Evolutionary conservation across 148 eudicot species (phyloP), one percentile per base, ranked within the genome.

Genomic region (Silene latifolia): DNA sequence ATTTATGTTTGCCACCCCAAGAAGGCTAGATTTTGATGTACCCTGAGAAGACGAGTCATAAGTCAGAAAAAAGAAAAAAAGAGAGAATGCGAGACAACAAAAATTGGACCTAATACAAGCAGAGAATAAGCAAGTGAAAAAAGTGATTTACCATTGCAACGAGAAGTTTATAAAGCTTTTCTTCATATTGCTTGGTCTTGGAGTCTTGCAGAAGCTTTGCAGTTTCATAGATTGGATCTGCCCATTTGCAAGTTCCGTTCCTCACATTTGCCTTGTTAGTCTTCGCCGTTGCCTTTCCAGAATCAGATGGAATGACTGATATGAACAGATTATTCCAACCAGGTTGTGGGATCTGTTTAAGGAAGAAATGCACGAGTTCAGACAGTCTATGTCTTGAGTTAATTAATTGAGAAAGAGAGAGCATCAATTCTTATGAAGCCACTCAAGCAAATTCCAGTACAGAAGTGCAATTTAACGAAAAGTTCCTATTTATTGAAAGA

Each of bases 261-360:
- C 98, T 90, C 76, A 92, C 99, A 87, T 81, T 88, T 67, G 97
- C 89, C 88, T 92, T 95, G 67, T 89, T 92, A 56, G 99, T 95
- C 85, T 95, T 95, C 71, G 91, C 91, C 47, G 92, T 84, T 80
- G 90, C 86, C 84, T 95, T 95, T 46, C 92, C 93, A 71, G 93
- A 77, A 77, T 92, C 99, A 77, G 89, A 80, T 69, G 99, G 98
- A 83, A 88, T 80, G 64, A 92, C 83, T 17, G 98, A 89, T 84
- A 95, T 85, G 78, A 90, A 92, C 77, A 95, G 81, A 79, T 95
- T 95, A 80, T 95, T 97, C 97, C 99, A 95, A 67, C 98, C 98
- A 82, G 77, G 73, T 82, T 85, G 92, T 39, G 98, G 94, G 82
- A 95, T 86, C 99, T 95, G 90, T 72, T 76, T 17, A 46, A 78